Base-by-base conservation (phyloP, 1,139 yeast genomes). In the Sugiyamaella xylanicola region DNA sequence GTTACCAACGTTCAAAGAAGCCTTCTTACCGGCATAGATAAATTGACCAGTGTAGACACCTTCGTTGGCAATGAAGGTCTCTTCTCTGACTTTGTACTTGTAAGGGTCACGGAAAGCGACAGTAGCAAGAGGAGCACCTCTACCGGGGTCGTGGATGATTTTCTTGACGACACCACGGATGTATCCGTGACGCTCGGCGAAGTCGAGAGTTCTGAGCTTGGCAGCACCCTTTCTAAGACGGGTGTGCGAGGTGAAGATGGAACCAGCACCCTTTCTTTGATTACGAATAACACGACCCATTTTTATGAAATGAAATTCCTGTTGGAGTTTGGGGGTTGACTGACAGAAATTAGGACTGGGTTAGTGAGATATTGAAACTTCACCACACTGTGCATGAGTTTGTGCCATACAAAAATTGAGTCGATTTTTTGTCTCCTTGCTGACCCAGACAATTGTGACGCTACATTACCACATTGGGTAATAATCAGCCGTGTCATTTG, bases 201-300 rank as follows among this genome's bases (percentile, higher is more conserved):
- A 93, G 81, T 93, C 99, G 80, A 93, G 87, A 77, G 96, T 87
- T 87, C 99, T 90, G 79, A 92, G 87, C 88, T 92, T 93, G 79
- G 99, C 99, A 77, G 99, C 98, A 79, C 99, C 99, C 84, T 95
- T 89, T 87, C 99, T 90, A 80, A 95, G 90, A 83, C 98, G 93
- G 85, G 98, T 93, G 93, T 92, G 96, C 75, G 99, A 86, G 79
- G 96, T 88, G 91, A 95, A 95, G 86, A 95, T 91, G 76, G 98
- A 92, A 77, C 99, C 99, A 82, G 97, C 98, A 87, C 98, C 98
- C 85, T 95, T 95, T 90, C 99, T 92, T 88, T 95, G 99, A 87
- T 95, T 93, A 85, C 99, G 96, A 85, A 95, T 95, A 83, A 95
- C 99, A 87, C 99, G 93, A 89, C 99, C 98, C 87, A 76, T 75